A percentile compares a stretch with the other conserved stretches of the same genome.
phyloP scores from a whole-genome alignment of 164 flowering plant species.

The grape (Vitis vinifera) region DNA sequence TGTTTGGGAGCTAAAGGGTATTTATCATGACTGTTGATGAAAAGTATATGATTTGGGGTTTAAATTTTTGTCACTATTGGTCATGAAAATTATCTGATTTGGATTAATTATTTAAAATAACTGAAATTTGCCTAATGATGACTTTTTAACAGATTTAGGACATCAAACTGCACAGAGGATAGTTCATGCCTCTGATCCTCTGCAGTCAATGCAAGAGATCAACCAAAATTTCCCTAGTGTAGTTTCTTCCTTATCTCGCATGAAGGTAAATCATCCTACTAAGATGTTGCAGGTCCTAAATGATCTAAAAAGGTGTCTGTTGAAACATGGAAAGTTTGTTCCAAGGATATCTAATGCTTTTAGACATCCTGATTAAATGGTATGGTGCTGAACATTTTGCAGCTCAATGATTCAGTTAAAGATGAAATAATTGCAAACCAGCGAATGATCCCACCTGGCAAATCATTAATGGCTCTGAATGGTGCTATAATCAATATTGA shows the following conservation, averaged over 20 bases:
- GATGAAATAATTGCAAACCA: slow-evolving; percentile 94
- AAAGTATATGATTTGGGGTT: neutral
- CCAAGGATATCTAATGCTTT: neutral
- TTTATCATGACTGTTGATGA: neutral
- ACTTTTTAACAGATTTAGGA: slow-evolving; percentile 74
- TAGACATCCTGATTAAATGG: slow-evolving; percentile 7
- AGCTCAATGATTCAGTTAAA: slow-evolving; percentile 86
- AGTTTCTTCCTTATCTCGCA: slow-evolving; percentile 95
- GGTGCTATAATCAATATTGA: slow-evolving; percentile 94
- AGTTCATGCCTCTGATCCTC: slow-evolving; percentile 91
- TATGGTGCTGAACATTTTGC: slow-evolving; percentile 25
- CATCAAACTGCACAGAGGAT: slow-evolving; percentile 98
- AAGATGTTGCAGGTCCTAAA: neutral
- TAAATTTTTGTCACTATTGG: neutral
- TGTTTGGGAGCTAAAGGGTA: slow-evolving; percentile 97
- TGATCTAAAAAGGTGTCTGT: neutral
- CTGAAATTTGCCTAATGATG: slow-evolving; percentile 3
- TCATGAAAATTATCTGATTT: neutral
- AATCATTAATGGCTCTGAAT: slow-evolving; percentile 96
- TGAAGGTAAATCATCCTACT: slow-evolving; percentile 61
- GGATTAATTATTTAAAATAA: neutral
- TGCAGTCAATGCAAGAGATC: slow-evolving; percentile 95
- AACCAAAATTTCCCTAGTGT: slow-evolving; percentile 94
- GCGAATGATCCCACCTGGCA: slow-evolving; percentile 97
- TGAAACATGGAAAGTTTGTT: neutral